Evolutionary conservation across 2,329 filamentous ascomycete genomes (phyloP).

Genomic region (Epichloe amarillans): DNA sequence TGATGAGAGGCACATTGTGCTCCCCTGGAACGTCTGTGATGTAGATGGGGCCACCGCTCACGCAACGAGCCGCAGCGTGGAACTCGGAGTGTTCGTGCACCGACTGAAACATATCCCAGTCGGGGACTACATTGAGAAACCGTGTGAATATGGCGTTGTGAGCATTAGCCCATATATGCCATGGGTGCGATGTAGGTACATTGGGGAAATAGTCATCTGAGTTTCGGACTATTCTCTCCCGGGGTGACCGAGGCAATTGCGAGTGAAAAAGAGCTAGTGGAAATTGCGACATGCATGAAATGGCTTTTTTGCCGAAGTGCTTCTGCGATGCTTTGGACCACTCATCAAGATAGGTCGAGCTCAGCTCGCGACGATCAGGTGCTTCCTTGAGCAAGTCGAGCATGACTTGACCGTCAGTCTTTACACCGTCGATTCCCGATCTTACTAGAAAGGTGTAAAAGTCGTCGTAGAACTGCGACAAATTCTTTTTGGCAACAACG

Average conservation of each 20-base stretch:
- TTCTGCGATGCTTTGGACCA: slow-evolving; percentile 70
- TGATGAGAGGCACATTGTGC: slow-evolving; percentile 62
- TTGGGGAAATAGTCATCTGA: slow-evolving; percentile 89
- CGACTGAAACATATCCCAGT: slow-evolving; percentile 64
- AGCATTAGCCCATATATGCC: slow-evolving; percentile 92
- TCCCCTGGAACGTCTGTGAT: slow-evolving; percentile 82
- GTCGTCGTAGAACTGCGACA: slow-evolving; percentile 69
- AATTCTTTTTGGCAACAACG: slow-evolving; percentile 61
- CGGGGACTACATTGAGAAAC: slow-evolving; percentile 75
- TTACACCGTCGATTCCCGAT: slow-evolving; percentile 72
- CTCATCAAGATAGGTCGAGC: slow-evolving; percentile 66
- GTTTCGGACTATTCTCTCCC: slow-evolving; percentile 65
- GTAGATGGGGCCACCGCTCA: slow-evolving; percentile 86
- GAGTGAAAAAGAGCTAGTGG: slow-evolving; percentile 79
- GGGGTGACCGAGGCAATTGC: slow-evolving; percentile 64
- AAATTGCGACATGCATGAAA: slow-evolving; percentile 90
- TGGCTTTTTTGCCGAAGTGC: slow-evolving; percentile 63
- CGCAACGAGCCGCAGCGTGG: slow-evolving; percentile 78
- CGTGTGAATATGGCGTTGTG: slow-evolving; percentile 75
- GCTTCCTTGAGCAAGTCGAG: slow-evolving; percentile 63
- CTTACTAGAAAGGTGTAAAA: slow-evolving; percentile 73
- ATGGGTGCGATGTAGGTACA: slow-evolving; percentile 67
- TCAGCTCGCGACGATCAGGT: slow-evolving; percentile 56
- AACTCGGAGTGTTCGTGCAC: slow-evolving; percentile 58
- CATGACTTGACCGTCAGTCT: slow-evolving; percentile 88